Conservation (phyloP, 2,329 filamentous ascomycete species). For the Bipolaris cookei region DNA sequence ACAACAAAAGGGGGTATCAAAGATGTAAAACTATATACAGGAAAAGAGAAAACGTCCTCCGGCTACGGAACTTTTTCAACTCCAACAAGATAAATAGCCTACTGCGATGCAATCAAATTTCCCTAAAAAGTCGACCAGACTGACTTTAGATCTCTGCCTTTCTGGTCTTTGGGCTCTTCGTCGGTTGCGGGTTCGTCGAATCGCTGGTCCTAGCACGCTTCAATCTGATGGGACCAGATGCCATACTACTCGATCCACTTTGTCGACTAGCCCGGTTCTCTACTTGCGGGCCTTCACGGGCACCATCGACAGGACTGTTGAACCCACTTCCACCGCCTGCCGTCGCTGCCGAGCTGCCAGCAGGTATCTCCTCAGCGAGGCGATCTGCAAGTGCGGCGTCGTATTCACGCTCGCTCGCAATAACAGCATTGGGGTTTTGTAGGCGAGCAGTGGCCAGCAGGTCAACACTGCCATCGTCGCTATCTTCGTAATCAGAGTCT, state of each 20-base stretch:
- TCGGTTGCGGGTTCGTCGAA: neutral
- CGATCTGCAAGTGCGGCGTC: constrained; percentile 56
- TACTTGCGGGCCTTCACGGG: neutral
- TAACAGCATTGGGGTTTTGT: constrained; percentile 52
- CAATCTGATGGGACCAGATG: constrained; percentile 17
- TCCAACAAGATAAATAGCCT: too few relatives aligned
- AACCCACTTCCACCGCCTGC: constrained; percentile 58
- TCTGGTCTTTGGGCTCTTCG: constrained; percentile 11
- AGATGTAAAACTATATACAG: constrained; percentile 1
- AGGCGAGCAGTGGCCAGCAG: constrained; percentile 54
- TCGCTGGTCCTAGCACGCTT: constrained; percentile 31
- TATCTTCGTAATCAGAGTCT: constrained; percentile 36
- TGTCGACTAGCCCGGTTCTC: constrained; percentile 1
- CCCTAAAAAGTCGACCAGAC: neutral
- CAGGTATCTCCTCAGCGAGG: constrained; percentile 56
- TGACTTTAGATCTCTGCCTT: neutral
- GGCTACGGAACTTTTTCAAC: neutral
- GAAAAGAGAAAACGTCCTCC: neutral
- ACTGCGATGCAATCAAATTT: neutral
- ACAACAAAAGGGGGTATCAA: constrained; percentile 9
- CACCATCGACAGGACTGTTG: constrained; percentile 45
- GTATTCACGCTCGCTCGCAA: constrained; percentile 54
- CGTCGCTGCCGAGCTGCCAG: constrained; percentile 57
- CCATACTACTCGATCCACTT: constrained; percentile 23
- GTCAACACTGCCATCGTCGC: constrained; percentile 51